Evolutionary conservation across 495 filamentous ascomycete genomes (phyloP).

Genomic region (Sphaerosporella brunnea): DNA sequence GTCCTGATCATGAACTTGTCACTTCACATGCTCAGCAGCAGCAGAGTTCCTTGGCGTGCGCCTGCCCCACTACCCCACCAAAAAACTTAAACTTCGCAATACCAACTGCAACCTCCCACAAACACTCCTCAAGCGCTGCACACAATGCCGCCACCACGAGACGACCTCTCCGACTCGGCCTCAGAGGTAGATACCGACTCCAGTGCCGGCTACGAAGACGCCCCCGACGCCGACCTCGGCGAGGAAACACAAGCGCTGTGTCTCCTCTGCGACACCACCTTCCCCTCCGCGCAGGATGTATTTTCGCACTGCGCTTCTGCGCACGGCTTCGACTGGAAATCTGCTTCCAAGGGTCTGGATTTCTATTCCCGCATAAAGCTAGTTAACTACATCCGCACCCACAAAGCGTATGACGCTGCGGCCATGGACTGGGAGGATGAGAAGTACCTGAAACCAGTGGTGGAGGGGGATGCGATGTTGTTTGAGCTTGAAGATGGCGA

Average conservation of each 20-base stretch:
- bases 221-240: slow-evolving; percentile 44
- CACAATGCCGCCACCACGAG: slow-evolving; percentile 3
- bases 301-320: slow-evolving; percentile 53
- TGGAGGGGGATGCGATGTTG: slow-evolving; percentile 81
- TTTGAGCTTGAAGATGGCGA: slow-evolving; percentile 43
- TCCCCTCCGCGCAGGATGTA: slow-evolving; percentile 61
- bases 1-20: too few relatives aligned
- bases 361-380: slow-evolving; percentile 70
- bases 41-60: too few relatives aligned
- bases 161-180: slow-evolving; percentile 5
- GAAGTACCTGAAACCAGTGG: slow-evolving; percentile 55
- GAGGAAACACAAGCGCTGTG: slow-evolving; percentile 31
- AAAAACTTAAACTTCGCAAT: neutral
- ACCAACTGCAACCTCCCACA: neutral
- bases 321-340: slow-evolving; percentile 57
- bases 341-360: slow-evolving; percentile 52
- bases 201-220: slow-evolving; percentile 51
- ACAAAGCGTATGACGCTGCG: slow-evolving; percentile 3
- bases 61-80: neutral
- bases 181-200: slow-evolving; percentile 5
- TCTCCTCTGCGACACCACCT: slow-evolving; percentile 29
- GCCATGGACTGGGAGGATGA: slow-evolving; percentile 46
- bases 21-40: too few relatives aligned
- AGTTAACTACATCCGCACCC: slow-evolving; percentile 58
- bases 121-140: neutral